Conservation (phyloP, 371 early-diverging fungal species). For the Actinomortierella wolfii region DNA sequence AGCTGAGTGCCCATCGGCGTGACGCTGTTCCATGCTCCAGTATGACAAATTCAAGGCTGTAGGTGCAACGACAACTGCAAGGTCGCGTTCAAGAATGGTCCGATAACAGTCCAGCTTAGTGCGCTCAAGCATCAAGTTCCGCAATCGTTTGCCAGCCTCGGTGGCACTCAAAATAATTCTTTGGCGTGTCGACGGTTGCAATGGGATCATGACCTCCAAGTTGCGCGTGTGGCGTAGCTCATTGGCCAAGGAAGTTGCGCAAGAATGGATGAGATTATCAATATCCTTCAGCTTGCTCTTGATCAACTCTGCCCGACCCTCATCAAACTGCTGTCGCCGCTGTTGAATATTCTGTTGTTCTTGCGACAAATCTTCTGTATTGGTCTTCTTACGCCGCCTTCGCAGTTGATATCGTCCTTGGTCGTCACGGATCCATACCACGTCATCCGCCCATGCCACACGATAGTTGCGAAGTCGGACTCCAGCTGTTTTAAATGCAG, state of each 20-base stretch:
- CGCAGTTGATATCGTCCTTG: constrained; percentile 27
- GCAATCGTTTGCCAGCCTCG: constrained; percentile 56
- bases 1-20: too few relatives aligned
- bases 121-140: constrained; percentile 58
- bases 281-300: constrained; percentile 32
- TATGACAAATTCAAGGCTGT: not conserved
- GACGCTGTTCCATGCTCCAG: too few relatives aligned
- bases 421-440: constrained; percentile 35
- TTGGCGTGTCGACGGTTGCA: constrained; percentile 66
- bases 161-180: constrained; percentile 62
- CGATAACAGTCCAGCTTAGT: constrained; percentile 73
- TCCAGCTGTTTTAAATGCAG: constrained; percentile 72
- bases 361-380: constrained; percentile 19
- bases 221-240: constrained; percentile 67
- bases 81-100: constrained; percentile 71
- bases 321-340: not conserved
- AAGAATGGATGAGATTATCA: constrained; percentile 25
- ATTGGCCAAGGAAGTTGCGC: constrained; percentile 22
- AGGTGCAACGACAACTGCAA: constrained; percentile 28
- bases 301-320: constrained; percentile 22
- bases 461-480: constrained; percentile 53
- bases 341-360: not conserved
- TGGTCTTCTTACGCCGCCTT: constrained; percentile 20
- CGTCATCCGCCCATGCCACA: constrained; percentile 27
- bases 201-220: constrained; percentile 67